These are phyloP conservation scores for Alternaria panax DNA, from an alignment of 2,329 filamentous ascomycete species.

Conservation along the genomic window DNA sequence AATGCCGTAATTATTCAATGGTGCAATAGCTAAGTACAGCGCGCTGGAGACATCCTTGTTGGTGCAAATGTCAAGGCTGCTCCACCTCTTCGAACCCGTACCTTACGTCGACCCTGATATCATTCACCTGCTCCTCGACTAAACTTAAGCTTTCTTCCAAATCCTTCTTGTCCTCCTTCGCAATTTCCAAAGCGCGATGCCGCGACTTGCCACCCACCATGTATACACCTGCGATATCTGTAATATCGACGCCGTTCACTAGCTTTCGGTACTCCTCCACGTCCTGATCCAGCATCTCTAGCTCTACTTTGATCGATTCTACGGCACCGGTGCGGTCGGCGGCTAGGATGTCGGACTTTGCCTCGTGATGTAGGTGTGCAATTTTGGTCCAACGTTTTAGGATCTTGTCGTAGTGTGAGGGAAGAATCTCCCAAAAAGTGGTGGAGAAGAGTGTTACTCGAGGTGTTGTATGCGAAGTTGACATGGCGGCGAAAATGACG, in stretches of 20 bases:
- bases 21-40: neutral
- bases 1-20: neutral
- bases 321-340: slow-evolving; percentile 14
- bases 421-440: slow-evolving; percentile 18
- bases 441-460: slow-evolving; percentile 6
- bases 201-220: slow-evolving; percentile 14
- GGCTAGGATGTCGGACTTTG: slow-evolving; percentile 5
- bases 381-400: slow-evolving; percentile 7
- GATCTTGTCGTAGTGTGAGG: slow-evolving; percentile 20
- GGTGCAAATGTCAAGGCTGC: neutral
- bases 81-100: slow-evolving; percentile 11
- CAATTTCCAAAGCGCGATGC: slow-evolving; percentile 20
- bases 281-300: slow-evolving; percentile 22
- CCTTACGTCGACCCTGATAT: slow-evolving; percentile 17
- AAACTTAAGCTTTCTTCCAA: slow-evolving; percentile 16
- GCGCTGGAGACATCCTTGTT: neutral
- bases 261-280: slow-evolving; percentile 15
- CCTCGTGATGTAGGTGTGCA: slow-evolving; percentile 10
- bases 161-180: slow-evolving; percentile 20
- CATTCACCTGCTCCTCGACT: slow-evolving; percentile 11
- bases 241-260: slow-evolving; percentile 11
- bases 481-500: neutral
- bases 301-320: slow-evolving; percentile 21
- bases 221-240: slow-evolving; percentile 23
- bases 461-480: neutral